phyloP scores from a whole-genome alignment of 768 basidiomycete genomes.

The Suillus luteus region DNA sequence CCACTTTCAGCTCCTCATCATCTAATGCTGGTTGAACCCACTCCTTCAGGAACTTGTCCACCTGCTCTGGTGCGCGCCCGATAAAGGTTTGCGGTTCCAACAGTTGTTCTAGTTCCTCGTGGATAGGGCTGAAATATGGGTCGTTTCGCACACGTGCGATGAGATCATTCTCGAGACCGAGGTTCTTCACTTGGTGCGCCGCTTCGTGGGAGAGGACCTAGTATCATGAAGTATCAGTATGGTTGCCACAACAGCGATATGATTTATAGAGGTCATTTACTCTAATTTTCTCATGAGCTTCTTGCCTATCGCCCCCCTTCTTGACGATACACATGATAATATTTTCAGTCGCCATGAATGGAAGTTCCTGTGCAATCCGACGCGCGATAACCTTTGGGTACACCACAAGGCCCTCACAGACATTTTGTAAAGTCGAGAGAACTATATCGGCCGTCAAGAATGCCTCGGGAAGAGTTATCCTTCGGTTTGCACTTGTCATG shows the following conservation, averaged over 20 bases:
- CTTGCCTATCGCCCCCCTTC: constrained; percentile 92
- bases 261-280: constrained; percentile 40
- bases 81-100: constrained; percentile 89
- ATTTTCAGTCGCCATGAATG: constrained; percentile 99
- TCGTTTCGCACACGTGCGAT: constrained; percentile 83
- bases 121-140: constrained; percentile 89
- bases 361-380: constrained; percentile 90
- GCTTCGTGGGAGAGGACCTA: constrained; percentile 95
- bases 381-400: constrained; percentile 95
- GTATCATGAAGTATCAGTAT: constrained; percentile 17
- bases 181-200: constrained; percentile 89
- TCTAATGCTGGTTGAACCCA: constrained; percentile 86
- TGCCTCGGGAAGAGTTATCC: constrained; percentile 94
- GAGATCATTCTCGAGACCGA: constrained; percentile 94
- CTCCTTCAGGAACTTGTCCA: constrained; percentile 81
- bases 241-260: constrained; percentile 18
- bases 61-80: constrained; percentile 94
- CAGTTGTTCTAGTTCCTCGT: constrained; percentile 71
- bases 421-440: constrained; percentile 92
- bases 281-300: constrained; percentile 94
- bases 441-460: constrained; percentile 98
- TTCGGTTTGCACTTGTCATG: constrained; percentile 80
- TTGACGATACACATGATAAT: constrained; percentile 99
- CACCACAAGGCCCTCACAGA: constrained; percentile 98
- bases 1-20: constrained; percentile 55